Evolutionary conservation across 2,329 filamentous ascomycete species (phyloP).

Genomic region (Colletotrichum sp.): DNA sequence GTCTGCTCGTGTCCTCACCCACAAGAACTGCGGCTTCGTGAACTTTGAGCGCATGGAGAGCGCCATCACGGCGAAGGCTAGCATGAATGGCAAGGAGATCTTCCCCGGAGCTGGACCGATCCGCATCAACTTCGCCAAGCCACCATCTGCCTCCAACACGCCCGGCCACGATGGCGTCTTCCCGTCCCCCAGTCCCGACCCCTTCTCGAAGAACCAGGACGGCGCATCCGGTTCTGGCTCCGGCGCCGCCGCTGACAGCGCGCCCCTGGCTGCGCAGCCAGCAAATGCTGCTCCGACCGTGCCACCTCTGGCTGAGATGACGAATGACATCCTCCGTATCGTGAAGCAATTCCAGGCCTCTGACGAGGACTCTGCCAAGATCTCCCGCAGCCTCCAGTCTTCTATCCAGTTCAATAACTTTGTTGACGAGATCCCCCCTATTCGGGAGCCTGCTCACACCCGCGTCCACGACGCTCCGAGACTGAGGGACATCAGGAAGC

Average conservation of each 20-base stretch:
- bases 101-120: conserved; percentile 96
- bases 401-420: conserved; percentile 78
- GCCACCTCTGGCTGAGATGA: conserved; percentile 77
- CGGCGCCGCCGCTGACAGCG: conserved; percentile 40
- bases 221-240: conserved; percentile 40
- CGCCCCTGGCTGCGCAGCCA: conserved; percentile 33
- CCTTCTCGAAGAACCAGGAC: conserved; percentile 67
- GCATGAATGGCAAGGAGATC: conserved; percentile 95
- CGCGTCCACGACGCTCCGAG: conserved; percentile 93
- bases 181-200: conserved; percentile 90
- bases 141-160: conserved; percentile 86
- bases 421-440: conserved; percentile 83
- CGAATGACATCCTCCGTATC: conserved; percentile 83
- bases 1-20: conserved; percentile 90
- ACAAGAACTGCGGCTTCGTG: conserved; percentile 99
- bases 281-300: conserved; percentile 64
- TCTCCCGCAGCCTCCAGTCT: conserved; percentile 74
- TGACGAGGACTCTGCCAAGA: conserved; percentile 76
- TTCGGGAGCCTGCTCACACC: conserved; percentile 87
- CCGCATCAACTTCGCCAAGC: conserved; percentile 96
- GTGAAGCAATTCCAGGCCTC: conserved; percentile 87
- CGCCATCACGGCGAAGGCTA: conserved; percentile 84
- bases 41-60: conserved; percentile 95
- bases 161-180: conserved; percentile 88
- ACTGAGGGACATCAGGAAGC: conserved; percentile 93